phyloP scores from a whole-genome alignment of 345 rosid species.

The Cardamine resedifolia region DNA sequence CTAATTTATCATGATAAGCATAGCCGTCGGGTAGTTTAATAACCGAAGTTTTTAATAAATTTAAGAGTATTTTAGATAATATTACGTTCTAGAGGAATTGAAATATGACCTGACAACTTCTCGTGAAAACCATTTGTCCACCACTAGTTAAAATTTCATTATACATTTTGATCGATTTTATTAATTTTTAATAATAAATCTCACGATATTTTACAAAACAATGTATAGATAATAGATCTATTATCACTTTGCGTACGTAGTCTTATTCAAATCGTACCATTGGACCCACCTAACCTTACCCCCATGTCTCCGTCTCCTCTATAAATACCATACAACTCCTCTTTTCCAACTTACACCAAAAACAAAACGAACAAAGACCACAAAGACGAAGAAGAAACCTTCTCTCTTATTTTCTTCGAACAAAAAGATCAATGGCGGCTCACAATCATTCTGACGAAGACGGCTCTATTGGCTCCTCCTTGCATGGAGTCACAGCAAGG shows the following conservation, averaged over 20 bases:
- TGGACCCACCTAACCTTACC: slow-evolving; percentile 8
- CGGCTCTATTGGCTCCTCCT: slow-evolving; percentile 49
- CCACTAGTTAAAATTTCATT: too few species aligned
- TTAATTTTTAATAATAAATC: background rate
- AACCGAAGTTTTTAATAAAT: too few species aligned
- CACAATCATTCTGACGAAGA: slow-evolving; percentile 32
- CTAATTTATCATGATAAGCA: too few species aligned
- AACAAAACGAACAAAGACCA: slow-evolving; percentile 1
- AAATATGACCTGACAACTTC: too few species aligned
- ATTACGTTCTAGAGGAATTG: too few species aligned
- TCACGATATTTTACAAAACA: background rate
- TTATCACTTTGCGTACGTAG: background rate
- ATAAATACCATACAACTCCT: slow-evolving; percentile 15
- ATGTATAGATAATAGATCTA: background rate
- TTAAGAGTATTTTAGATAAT: too few species aligned
- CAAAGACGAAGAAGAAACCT: slow-evolving; percentile 8
- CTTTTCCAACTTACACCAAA: slow-evolving; percentile 26
- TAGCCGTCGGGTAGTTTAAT: too few species aligned
- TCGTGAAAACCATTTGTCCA: background rate
- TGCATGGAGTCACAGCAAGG: slow-evolving; percentile 66
- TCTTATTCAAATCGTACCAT: background rate
- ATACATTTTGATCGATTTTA: background rate
- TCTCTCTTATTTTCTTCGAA: slow-evolving; percentile 3
- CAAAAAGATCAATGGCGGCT: slow-evolving; percentile 47
- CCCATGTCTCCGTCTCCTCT: slow-evolving; percentile 19